These are phyloP conservation scores for Stentor roeselii DNA, from an alignment of 73 alveolate species.

Conservation along the genomic window DNA sequence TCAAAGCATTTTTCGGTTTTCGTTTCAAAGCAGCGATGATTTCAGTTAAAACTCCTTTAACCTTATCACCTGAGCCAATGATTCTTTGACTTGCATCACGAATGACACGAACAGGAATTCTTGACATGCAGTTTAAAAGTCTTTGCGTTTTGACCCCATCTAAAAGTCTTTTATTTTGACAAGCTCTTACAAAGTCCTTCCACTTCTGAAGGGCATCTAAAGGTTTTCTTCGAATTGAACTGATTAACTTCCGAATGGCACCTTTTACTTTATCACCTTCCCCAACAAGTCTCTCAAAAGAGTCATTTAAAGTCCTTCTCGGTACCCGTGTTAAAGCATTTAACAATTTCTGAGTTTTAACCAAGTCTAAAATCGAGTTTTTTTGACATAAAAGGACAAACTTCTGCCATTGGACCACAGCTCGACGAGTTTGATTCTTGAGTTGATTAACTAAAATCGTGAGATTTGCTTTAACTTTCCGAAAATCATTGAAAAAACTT, in stretches of 20 bases:
- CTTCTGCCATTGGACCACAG: background rate
- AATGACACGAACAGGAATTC: background rate
- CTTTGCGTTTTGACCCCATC: background rate
- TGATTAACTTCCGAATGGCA: background rate
- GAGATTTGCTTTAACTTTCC: background rate
- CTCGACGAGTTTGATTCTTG: background rate
- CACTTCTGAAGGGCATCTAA: background rate
- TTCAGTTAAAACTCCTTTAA: background rate
- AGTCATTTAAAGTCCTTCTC: background rate
- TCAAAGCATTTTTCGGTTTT: background rate
- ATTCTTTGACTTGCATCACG: constrained; percentile 5
- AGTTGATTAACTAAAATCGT: background rate
- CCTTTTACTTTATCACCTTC: background rate
- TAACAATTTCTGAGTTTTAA: background rate
- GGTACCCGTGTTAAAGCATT: background rate
- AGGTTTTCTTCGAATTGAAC: too few species aligned
- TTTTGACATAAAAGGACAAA: background rate
- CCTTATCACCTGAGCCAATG: background rate
- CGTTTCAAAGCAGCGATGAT: background rate
- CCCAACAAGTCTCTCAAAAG: background rate
- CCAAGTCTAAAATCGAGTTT: background rate
- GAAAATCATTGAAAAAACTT: background rate
- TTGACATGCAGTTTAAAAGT: background rate
- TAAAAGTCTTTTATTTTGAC: background rate
- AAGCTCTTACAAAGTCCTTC: background rate